A percentile compares a stretch with the other conserved stretches of the same genome.
Evolutionary conservation across 805 yeast species (phyloP).

Genomic region (Metschnikowia shivogae): DNA sequence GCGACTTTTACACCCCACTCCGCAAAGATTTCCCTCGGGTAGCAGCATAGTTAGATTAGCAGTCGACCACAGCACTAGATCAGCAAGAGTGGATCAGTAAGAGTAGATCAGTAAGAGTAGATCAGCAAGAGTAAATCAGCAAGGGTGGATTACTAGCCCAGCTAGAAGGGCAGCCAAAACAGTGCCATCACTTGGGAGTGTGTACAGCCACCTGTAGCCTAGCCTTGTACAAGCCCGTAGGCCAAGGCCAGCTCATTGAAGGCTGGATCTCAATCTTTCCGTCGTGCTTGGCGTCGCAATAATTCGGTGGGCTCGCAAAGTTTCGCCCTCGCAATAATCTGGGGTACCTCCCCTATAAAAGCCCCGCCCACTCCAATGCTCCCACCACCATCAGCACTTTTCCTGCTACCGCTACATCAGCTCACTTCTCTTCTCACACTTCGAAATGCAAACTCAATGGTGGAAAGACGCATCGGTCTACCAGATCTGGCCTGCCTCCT

Average conservation of each 20-base stretch:
- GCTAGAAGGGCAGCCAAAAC: too few species aligned
- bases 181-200: too few species aligned
- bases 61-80: too few species aligned
- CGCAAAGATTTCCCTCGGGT: background rate
- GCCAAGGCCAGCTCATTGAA: too few species aligned
- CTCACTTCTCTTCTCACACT: background rate
- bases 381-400: background rate
- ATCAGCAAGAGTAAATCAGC: too few species aligned
- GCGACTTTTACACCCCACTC: constrained; percentile 1
- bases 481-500: constrained; percentile 61
- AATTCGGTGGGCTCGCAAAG: constrained; percentile 3
- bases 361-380: background rate
- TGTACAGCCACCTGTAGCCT: too few species aligned
- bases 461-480: constrained; percentile 57
- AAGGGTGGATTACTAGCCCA: too few species aligned
- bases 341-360: constrained; percentile 5
- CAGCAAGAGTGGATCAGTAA: too few species aligned
- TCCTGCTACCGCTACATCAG: background rate
- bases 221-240: too few species aligned
- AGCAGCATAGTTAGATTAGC: too few species aligned
- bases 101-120: too few species aligned
- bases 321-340: background rate
- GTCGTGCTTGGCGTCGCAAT: background rate
- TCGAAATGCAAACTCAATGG: constrained; percentile 27
- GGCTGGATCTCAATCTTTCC: too few species aligned